A percentile compares a stretch with the other conserved stretches of the same genome.
Conservation (phyloP, 768 basidiomycete genomes). For the Kwoniella dendrophila region DNA sequence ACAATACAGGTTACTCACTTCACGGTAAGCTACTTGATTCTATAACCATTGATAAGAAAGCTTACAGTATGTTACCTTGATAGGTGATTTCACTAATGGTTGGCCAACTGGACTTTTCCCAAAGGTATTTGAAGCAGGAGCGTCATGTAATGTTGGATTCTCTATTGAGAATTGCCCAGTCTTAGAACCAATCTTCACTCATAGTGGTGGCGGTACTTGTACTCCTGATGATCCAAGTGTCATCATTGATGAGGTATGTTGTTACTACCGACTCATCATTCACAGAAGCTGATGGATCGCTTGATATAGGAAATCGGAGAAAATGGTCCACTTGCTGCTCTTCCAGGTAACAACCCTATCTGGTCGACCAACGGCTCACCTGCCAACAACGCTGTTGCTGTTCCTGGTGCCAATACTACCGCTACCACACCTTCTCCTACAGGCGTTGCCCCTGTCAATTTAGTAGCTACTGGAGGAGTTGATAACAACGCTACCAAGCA, state of each 20-base stretch:
- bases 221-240: slow-evolving; percentile 18
- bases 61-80: too few relatives aligned
- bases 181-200: slow-evolving; percentile 13
- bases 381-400: too few relatives aligned
- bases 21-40: neutral
- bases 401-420: neutral
- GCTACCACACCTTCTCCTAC: neutral
- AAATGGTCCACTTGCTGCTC: slow-evolving; percentile 2
- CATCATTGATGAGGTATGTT: slow-evolving; percentile 39
- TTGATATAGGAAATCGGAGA: slow-evolving; percentile 7
- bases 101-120: slow-evolving; percentile 37
- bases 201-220: slow-evolving; percentile 22
- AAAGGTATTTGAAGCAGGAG: slow-evolving; percentile 26
- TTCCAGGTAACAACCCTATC: slow-evolving; percentile 19
- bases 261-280: neutral
- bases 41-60: too few relatives aligned
- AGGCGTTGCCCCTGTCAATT: neutral
- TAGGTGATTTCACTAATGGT: slow-evolving; percentile 41
- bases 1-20: slow-evolving; percentile 48
- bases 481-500: neutral
- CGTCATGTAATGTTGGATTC: slow-evolving; percentile 30
- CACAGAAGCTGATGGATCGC: neutral
- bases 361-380: slow-evolving; percentile 18
- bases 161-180: slow-evolving; percentile 30
- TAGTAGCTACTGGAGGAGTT: neutral